Percentiles rank a stretch among this genome's conserved stretches.
Evolutionary conservation across 202 grass and related monocot genomes (phyloP).

Genomic region (Schoenoplectus tabernaemontani): DNA sequence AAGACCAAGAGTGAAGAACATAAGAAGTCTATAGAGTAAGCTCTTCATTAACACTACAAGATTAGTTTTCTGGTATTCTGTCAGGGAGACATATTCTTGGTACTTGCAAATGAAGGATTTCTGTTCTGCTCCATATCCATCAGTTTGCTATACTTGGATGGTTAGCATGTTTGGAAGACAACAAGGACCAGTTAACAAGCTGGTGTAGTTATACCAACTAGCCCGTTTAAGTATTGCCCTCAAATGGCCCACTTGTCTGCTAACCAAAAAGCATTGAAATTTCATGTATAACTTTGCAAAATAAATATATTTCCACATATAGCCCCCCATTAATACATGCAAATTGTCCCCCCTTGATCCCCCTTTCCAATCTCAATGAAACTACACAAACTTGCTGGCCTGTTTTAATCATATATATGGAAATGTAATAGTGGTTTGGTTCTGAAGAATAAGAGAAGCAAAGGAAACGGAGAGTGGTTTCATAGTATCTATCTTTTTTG

Average conservation of each 20-base stretch:
- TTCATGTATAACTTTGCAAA: not conserved
- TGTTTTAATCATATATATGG: not conserved
- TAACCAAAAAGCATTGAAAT: not conserved
- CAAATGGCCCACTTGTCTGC: not conserved
- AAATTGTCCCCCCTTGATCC: too few species aligned
- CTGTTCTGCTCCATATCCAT: not conserved
- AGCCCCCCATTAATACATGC: too few species aligned
- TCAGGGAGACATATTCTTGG: not conserved
- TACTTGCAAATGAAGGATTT: not conserved
- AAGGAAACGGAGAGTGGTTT: not conserved
- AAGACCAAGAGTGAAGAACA: slow-evolving; percentile 25
- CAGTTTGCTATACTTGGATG: not conserved
- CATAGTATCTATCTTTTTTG: not conserved
- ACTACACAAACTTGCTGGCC: not conserved
- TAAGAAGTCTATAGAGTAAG: slow-evolving; percentile 28
- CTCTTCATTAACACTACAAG: not conserved
- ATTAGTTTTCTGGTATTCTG: not conserved
- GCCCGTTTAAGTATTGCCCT: not conserved
- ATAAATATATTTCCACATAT: not conserved
- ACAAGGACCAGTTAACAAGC: too few species aligned
- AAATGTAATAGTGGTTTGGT: not conserved
- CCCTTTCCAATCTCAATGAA: too few species aligned
- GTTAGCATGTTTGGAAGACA: too few species aligned
- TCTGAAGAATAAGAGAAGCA: not conserved
- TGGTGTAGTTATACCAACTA: too few species aligned